A percentile compares a stretch with the other conserved stretches of the same genome.
phyloP scores from a whole-genome alignment of 2,329 filamentous ascomycete species.

The Didymosphaeria variabile region DNA sequence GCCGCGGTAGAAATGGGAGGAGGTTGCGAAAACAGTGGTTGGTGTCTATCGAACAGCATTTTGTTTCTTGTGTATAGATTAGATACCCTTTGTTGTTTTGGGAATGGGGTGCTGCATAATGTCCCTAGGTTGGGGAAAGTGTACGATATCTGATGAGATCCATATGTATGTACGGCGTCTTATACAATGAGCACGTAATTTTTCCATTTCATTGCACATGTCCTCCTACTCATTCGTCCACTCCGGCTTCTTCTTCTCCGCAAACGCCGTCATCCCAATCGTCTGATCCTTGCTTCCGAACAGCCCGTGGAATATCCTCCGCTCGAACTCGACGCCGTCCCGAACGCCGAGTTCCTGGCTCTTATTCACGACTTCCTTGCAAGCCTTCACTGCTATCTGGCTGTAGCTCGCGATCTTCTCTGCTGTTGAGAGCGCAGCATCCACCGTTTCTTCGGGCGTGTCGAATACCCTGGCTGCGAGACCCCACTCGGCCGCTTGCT shows the following conservation, averaged over 20 bases:
- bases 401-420: constrained; percentile 90
- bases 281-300: constrained; percentile 98
- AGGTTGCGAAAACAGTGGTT: too few relatives aligned
- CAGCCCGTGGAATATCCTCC: constrained; percentile 88
- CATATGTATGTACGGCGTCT: background rate
- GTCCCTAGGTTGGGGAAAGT: background rate
- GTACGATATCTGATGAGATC: background rate
- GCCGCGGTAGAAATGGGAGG: background rate
- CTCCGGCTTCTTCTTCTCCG: constrained; percentile 64
- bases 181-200: background rate
- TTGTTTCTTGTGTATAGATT: constrained; percentile 7
- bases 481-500: constrained; percentile 89
- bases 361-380: constrained; percentile 99
- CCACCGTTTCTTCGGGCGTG: constrained; percentile 81
- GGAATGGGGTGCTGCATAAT: background rate
- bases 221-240: constrained; percentile 6
- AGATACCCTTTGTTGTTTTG: background rate
- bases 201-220: background rate
- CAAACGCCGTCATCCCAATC: constrained; percentile 93
- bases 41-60: background rate
- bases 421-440: constrained; percentile 81
- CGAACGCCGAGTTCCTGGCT: constrained; percentile 88
- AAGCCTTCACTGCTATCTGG: constrained; percentile 84
- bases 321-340: constrained; percentile 94
- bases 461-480: constrained; percentile 84